A percentile compares a stretch with the other conserved stretches of the same genome.
phyloP scores from a whole-genome alignment of 2,329 filamentous ascomycete genomes.

The Alternaria arborescens region DNA sequence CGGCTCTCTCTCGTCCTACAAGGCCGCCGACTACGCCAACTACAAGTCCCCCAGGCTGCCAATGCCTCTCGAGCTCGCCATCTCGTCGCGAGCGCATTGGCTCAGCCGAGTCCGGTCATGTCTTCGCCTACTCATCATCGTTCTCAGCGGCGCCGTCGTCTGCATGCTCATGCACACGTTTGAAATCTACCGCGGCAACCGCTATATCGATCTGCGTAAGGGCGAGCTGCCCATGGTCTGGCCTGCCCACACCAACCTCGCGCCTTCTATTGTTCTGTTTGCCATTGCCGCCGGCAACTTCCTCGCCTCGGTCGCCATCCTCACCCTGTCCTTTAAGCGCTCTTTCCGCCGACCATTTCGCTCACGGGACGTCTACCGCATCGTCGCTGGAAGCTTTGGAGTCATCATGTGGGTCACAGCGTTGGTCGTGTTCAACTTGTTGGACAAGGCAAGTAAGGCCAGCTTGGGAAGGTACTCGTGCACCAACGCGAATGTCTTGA shows the following conservation, averaged over 20 bases:
- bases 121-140: conserved; percentile 49
- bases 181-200: conserved; percentile 46
- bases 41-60: conserved; percentile 24
- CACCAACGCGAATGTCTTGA: conserved; percentile 44
- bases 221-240: conserved; percentile 51
- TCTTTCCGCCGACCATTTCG: conserved; percentile 47
- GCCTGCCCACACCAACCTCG: conserved; percentile 49
- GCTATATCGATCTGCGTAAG: conserved; percentile 47
- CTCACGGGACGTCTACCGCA: conserved; percentile 46
- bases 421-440: conserved; percentile 43
- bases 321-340: conserved; percentile 44
- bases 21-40: conserved; percentile 30
- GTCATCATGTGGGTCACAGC: conserved; percentile 47
- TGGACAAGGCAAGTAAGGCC: conserved; percentile 49
- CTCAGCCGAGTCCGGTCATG: conserved; percentile 47
- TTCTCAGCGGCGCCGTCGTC: conserved; percentile 48
- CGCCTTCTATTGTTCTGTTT: conserved; percentile 47
- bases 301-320: conserved; percentile 44
- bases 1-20: conserved; percentile 28
- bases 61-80: conserved; percentile 42
- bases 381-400: conserved; percentile 45
- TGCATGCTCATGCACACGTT: conserved; percentile 49
- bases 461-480: conserved; percentile 49
- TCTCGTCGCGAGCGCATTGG: conserved; percentile 43
- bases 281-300: conserved; percentile 46